Evolutionary conservation across 129 eudicot species (phyloP).

Genomic region (Sambucus nigra): DNA sequence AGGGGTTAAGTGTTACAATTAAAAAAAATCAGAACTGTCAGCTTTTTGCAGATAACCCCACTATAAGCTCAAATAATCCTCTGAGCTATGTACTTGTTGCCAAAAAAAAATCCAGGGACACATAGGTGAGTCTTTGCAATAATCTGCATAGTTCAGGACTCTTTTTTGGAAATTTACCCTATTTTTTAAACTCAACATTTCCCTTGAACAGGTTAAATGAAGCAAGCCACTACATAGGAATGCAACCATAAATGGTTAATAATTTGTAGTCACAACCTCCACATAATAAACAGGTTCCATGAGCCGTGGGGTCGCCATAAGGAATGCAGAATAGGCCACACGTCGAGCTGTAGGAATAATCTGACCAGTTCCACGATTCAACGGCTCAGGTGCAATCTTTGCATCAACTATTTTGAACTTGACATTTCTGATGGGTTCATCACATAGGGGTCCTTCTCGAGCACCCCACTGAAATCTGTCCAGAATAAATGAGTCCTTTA

Average conservation of each 20-base stretch:
- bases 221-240: not conserved
- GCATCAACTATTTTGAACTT: constrained; percentile 98
- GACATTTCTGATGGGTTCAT: constrained; percentile 95
- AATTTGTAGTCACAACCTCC: constrained; percentile 40
- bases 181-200: not conserved
- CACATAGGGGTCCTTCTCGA: constrained; percentile 99
- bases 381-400: constrained; percentile 88
- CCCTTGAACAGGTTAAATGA: not conserved
- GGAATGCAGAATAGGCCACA: constrained; percentile 94
- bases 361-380: constrained; percentile 93
- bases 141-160: not conserved
- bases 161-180: not conserved
- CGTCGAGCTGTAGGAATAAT: constrained; percentile 98
- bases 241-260: not conserved
- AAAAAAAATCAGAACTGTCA: too few relatives aligned
- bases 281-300: constrained; percentile 96
- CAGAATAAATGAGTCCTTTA: not conserved
- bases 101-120: not conserved
- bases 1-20: too few relatives aligned
- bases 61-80: too few relatives aligned
- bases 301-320: constrained; percentile 98
- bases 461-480: constrained; percentile 44
- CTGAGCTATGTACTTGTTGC: not conserved
- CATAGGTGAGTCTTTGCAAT: not conserved
- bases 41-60: too few relatives aligned